phyloP scores from a whole-genome alignment of 371 early-diverging fungal genomes.

The Coemansia linderi region DNA sequence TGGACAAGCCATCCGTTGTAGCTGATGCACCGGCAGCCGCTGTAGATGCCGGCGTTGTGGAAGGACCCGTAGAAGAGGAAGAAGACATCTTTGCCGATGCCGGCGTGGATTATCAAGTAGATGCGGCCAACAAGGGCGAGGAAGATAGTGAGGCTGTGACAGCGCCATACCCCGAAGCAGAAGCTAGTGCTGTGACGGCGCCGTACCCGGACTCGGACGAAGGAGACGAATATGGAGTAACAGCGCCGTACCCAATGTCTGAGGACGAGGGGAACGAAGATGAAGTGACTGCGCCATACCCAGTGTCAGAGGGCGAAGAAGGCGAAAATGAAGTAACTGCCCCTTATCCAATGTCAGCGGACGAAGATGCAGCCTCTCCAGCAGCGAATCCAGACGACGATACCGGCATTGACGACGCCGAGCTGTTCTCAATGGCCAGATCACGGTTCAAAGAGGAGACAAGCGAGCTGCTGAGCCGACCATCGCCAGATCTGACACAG shows the following conservation, averaged over 20 bases:
- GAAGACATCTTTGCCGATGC: slow-evolving; percentile 89
- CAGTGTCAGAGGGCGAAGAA: neutral
- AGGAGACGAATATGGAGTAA: slow-evolving; percentile 3
- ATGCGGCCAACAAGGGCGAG: slow-evolving; percentile 5
- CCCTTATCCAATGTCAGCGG: neutral
- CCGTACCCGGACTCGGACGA: slow-evolving; percentile 20
- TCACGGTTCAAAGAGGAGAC: slow-evolving; percentile 9
- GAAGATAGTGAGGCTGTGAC: slow-evolving; percentile 3
- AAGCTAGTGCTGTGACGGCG: neutral
- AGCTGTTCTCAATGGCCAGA: neutral
- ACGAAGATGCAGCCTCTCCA: neutral
- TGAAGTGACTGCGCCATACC: slow-evolving; percentile 21
- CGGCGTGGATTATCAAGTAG: slow-evolving; percentile 73
- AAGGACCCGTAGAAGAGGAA: slow-evolving; percentile 34
- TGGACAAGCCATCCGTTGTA: slow-evolving; percentile 37
- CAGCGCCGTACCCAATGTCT: slow-evolving; percentile 20
- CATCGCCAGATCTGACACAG: neutral
- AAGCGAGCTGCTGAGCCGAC: neutral
- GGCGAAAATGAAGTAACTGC: neutral
- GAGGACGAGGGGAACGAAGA: neutral
- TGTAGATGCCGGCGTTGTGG: slow-evolving; percentile 55
- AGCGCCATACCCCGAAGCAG: slow-evolving; percentile 16
- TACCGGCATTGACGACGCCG: neutral
- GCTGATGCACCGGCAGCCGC: slow-evolving; percentile 26
- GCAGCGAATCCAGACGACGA: neutral